Base-by-base conservation (phyloP, 1,284 basidiomycete genomes). In the Moesziomyces antarcticus region DNA sequence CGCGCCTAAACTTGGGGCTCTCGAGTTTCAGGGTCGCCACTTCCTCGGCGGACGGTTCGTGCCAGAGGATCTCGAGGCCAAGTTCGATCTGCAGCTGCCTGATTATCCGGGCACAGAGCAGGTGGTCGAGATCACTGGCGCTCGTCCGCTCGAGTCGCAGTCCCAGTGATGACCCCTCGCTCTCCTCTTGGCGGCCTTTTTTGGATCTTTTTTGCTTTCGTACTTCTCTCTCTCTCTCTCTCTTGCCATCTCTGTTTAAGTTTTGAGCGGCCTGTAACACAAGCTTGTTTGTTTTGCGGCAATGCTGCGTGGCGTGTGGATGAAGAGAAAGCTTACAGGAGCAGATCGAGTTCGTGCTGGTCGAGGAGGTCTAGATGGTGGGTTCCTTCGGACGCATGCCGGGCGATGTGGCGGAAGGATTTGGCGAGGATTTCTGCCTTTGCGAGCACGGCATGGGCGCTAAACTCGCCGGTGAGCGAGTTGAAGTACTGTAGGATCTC, bases 1-100 rank as follows among this genome's bases (percentile, higher is more conserved):
- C 0, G 94, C 93, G 11, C 97, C 97, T 2, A 99, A 99, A 85
- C 87, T 91, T 76, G 97, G 97, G 1, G 91, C 91, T 5, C 87
- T 87, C 72, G 84, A 82, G 9, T 98, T 93, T 85, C 10, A 24
- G 4, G 88, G 85, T 25, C 93, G 94, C 46, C 97, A 99, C 87
- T 97, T 93, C 84, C 87, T 97, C 2, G 94, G 94, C 3, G 97
- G 96, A 0, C 87, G 96, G 53, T 99, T 99, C 82, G 88, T 98
- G 18, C 89, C 93, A n/a, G 62, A 71, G 20, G 60, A 59, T 21
- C 40, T 79, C 8, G 76, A 73, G 35, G 63, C 57, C 1, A 71
- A 73, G 54, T 78, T 74, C 48, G 74, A 71, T 37, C 60, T 82
- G 5, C 54, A 62, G 57, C 56, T 79, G 35, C 80, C 80, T 0